Conservation (phyloP, 2,329 filamentous ascomycete species). For the Fusarium mexicanum region DNA sequence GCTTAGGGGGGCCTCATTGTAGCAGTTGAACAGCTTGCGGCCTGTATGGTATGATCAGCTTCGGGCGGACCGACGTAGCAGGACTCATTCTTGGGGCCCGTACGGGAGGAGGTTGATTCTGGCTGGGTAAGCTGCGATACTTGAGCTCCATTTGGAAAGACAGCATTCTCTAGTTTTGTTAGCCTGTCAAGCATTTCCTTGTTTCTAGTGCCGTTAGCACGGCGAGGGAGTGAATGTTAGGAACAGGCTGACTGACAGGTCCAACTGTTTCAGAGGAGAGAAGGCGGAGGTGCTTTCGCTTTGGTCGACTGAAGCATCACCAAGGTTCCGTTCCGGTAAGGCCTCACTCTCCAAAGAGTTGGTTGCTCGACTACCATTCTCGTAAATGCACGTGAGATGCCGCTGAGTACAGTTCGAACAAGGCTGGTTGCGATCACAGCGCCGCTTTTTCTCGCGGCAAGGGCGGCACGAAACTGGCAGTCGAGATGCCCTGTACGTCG, state of each 20-base stretch:
- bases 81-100: no score
- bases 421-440: constrained; percentile 3
- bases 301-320: not conserved
- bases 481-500: not conserved
- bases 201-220: not conserved
- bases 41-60: not conserved
- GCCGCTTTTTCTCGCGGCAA: not conserved
- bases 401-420: constrained; percentile 6
- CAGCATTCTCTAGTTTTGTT: not conserved
- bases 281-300: not conserved
- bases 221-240: not conserved
- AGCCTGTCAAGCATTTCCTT: not conserved
- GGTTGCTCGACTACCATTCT: not conserved
- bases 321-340: no score
- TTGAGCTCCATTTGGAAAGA: not conserved
- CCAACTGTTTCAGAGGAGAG: not conserved
- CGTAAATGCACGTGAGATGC: not conserved
- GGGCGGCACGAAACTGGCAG: not conserved
- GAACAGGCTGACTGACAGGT: not conserved
- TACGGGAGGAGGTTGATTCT: not conserved
- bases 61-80: no score
- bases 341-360: not conserved
- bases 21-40: not conserved
- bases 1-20: not conserved
- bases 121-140: not conserved